phyloP scores from a whole-genome alignment of 441 rosid genomes.

The Pelargonium citronellum region DNA sequence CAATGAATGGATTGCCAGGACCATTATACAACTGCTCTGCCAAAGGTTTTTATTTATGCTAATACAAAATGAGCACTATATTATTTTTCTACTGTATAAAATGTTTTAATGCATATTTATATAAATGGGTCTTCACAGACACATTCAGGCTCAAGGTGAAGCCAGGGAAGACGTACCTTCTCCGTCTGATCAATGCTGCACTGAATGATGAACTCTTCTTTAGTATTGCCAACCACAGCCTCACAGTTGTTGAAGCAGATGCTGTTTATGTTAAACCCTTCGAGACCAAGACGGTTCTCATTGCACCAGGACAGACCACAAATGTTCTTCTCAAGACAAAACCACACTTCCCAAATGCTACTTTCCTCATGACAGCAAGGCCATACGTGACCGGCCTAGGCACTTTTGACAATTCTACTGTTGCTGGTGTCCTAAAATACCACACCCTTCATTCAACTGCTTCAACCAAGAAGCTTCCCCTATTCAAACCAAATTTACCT shows the following conservation, averaged over 20 bases:
- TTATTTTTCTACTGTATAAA: not conserved
- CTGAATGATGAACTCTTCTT: slow-evolving; percentile 46
- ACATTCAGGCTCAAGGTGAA: slow-evolving; percentile 50
- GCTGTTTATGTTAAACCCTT: slow-evolving; percentile 56
- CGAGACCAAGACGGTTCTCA: slow-evolving; percentile 32
- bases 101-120: not conserved
- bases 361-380: slow-evolving; percentile 51
- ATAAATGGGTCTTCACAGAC: slow-evolving; percentile 25
- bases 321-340: slow-evolving; percentile 47
- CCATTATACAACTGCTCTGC: slow-evolving; percentile 54
- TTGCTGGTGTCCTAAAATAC: slow-evolving; percentile 26
- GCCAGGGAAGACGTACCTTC: slow-evolving; percentile 49
- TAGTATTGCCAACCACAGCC: slow-evolving; percentile 48
- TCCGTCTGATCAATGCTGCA: slow-evolving; percentile 57
- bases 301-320: slow-evolving; percentile 62
- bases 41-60: slow-evolving; percentile 27
- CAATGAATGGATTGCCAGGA: slow-evolving; percentile 49
- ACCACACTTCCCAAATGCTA: slow-evolving; percentile 25
- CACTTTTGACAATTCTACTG: slow-evolving; percentile 33
- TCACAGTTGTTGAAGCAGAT: slow-evolving; percentile 60
- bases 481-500: slow-evolving; percentile 39
- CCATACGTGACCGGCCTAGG: slow-evolving; percentile 43
- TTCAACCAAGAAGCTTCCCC: slow-evolving; percentile 37
- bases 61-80: not conserved
- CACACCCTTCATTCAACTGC: slow-evolving; percentile 14